Evolutionary conservation across 345 rosid genomes (phyloP), one percentile per base, ranked within the genome.

Genomic region (Noccaea bulbosa): DNA sequence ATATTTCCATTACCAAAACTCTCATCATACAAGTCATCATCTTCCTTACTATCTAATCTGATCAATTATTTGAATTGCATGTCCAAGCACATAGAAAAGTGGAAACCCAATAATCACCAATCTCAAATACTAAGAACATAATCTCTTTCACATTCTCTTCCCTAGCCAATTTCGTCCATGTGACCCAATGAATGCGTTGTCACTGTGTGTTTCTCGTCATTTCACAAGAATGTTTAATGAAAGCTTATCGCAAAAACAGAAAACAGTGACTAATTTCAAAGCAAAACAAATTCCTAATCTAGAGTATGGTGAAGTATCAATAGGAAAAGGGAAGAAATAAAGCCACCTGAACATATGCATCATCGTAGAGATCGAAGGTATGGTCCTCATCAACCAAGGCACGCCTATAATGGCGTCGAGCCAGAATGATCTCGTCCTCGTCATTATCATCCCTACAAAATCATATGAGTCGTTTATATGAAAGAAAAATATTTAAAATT

Each of bases 261-360:
- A 41, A 12, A 40, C 11, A 40, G 3, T 10, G n/a, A 40, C 5
- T 8, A 7, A 3, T 11, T 11, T 40, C 1, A 40, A 40, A 40
- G 44, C n/a, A 12, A 11, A 3, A 8, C 12, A 43, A 24, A 27
- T 43, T 2, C 27, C 9, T 9, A 30, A 12, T 44, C 37, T 20
- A 37, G 10, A 35, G 39, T 35, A 7, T 35, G 39, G 5, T 5
- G 47, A 16, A n/a, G 9, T 32, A 61, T 15, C 14, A 30, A 63
- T 34, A 3, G 11, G 24, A 27, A 14, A 14, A 38, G 24, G 39
- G 59, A 22, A 6, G 15, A 12, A 14, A 37, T 17, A 52, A 20
- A 73, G 78, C 80, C 37, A 82, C 96, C 49, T 86, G 41, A 11
- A 92, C 96, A 65, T 82, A 67, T 4, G 92, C 96, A 76, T 85